A percentile compares a stretch with the other conserved stretches of the same genome.
These are phyloP conservation scores for Sequoia sempervirens DNA, from an alignment of 75 land plant species.

Conservation along the genomic window DNA sequence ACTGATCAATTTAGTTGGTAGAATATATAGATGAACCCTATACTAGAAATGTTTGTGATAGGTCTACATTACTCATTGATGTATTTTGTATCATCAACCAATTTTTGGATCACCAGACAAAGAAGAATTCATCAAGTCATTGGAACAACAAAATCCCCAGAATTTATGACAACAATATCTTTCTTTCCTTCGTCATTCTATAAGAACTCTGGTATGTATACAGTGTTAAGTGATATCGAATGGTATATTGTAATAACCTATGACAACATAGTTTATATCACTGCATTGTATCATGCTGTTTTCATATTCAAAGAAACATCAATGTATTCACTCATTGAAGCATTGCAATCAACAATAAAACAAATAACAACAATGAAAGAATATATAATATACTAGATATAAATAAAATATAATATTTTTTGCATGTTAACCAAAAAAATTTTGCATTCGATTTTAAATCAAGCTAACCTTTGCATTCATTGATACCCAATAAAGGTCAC, in stretches of 20 bases:
- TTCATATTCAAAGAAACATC: not conserved
- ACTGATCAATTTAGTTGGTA: not conserved
- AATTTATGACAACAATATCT: not conserved
- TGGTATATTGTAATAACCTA: not conserved
- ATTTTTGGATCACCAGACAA: not conserved
- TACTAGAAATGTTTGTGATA: not conserved
- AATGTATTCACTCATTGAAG: not conserved
- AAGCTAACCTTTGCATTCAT: slow-evolving; percentile 49
- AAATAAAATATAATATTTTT: no score
- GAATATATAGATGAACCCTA: not conserved
- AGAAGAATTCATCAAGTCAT: not conserved
- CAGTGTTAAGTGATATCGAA: not conserved
- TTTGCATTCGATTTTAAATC: not conserved
- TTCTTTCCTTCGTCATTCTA: not conserved
- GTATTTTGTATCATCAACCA: not conserved
- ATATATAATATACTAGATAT: no score
- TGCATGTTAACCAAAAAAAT: not conserved
- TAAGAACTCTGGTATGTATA: not conserved
- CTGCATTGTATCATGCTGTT: not conserved
- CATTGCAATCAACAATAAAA: no score
- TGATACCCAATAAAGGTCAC: slow-evolving; percentile 74
- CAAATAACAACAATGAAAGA: no score
- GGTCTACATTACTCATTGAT: not conserved
- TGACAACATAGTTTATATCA: not conserved
- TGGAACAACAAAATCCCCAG: not conserved